A percentile compares a stretch with the other conserved stretches of the same genome.
Conservation (phyloP, 345 rosid species). For the Toxicodendron radicans region DNA sequence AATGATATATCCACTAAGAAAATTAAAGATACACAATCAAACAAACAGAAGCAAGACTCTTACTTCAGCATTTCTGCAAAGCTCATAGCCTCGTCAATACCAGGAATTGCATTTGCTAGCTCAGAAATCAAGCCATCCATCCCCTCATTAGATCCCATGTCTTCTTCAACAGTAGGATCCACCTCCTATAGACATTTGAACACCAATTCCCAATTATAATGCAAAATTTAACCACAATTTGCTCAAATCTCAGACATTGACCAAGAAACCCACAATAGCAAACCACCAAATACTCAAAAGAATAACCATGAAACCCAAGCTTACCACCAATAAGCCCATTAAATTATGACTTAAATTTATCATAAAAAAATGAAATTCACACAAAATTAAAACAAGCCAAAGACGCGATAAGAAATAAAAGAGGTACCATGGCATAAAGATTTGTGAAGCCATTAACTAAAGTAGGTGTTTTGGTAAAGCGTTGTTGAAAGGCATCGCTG, state of each 20-base stretch:
- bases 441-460: constrained; percentile 89
- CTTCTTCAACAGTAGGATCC: constrained; percentile 97
- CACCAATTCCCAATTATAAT: neutral
- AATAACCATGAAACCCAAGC: neutral
- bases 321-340: neutral
- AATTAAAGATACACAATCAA: constrained; percentile 3
- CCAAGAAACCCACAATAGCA: neutral
- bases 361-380: neutral
- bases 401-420: neutral
- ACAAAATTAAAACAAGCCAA: neutral
- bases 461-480: constrained; percentile 86
- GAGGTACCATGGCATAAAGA: constrained; percentile 85
- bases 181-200: constrained; percentile 60
- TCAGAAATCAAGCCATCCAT: constrained; percentile 92
- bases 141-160: constrained; percentile 63
- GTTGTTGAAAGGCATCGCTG: constrained; percentile 98
- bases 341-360: constrained; percentile 7
- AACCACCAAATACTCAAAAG: constrained; percentile 6
- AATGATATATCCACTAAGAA: constrained; percentile 3
- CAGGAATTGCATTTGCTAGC: constrained; percentile 94
- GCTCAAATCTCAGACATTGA: neutral
- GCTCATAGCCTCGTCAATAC: constrained; percentile 99
- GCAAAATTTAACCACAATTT: neutral
- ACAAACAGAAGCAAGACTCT: constrained; percentile 14
- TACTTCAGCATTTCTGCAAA: constrained; percentile 99